Conservation (phyloP, 768 basidiomycete genomes). For the Lactarius tabidus region DNA sequence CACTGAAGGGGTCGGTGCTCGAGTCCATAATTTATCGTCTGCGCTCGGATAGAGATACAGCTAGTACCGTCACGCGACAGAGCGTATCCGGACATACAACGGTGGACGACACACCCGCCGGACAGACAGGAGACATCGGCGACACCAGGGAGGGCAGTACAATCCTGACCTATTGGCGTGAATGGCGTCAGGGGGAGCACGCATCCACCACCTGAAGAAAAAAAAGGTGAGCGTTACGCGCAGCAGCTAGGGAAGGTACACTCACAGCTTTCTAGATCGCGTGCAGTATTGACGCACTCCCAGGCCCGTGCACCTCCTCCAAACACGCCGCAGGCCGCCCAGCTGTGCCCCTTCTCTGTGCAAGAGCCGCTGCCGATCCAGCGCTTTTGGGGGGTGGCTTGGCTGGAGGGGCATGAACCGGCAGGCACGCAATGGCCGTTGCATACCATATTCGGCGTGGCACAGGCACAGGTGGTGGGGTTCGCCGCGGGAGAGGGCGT, state of each 20-base stretch:
- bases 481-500: constrained; percentile 30
- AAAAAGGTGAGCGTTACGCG: too few species aligned
- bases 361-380: constrained; percentile 33
- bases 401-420: constrained; percentile 30
- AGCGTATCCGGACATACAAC: constrained; percentile 43
- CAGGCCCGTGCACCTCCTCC: constrained; percentile 39
- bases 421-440: constrained; percentile 41
- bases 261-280: constrained; percentile 52
- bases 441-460: constrained; percentile 40
- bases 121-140: constrained; percentile 45
- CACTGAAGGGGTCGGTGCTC: constrained; percentile 27
- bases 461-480: constrained; percentile 43
- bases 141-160: constrained; percentile 45
- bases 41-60: constrained; percentile 18
- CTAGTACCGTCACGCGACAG: constrained; percentile 23
- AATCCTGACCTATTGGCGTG: constrained; percentile 42
- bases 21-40: constrained; percentile 25
- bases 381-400: constrained; percentile 26
- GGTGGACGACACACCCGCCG: constrained; percentile 43
- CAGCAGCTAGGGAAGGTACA: constrained; percentile 9
- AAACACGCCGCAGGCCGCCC: constrained; percentile 43
- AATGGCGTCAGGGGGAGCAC: constrained; percentile 32
- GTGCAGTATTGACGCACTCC: constrained; percentile 47
- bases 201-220: constrained; percentile 42
- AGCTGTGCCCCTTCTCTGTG: constrained; percentile 27